Evolutionary conservation across 768 basidiomycete genomes (phyloP).

Genomic region (Dioszegia hungarica): DNA sequence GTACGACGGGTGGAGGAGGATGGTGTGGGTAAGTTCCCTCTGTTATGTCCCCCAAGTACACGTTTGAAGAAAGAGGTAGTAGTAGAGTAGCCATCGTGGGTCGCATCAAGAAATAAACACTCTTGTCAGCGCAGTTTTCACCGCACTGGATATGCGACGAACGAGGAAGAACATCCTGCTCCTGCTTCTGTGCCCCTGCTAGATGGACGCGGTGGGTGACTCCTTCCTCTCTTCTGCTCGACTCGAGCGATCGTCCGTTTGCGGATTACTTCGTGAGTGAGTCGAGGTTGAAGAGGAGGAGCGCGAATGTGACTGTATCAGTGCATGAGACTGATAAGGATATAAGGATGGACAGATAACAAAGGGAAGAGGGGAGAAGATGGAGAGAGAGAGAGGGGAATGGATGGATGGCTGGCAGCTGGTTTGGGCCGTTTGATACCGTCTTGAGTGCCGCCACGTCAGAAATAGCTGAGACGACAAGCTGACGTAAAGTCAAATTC

Average conservation of each 20-base stretch:
- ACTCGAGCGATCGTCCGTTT: background rate
- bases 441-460: slow-evolving; percentile 5
- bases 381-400: background rate
- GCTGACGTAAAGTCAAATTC: background rate
- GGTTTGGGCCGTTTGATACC: slow-evolving; percentile 6
- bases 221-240: too few relatives aligned
- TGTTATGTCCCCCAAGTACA: slow-evolving; percentile 43
- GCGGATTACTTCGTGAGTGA: background rate
- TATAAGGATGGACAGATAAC: background rate
- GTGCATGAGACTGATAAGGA: background rate
- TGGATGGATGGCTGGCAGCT: background rate
- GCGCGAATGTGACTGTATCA: background rate
- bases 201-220: too few relatives aligned
- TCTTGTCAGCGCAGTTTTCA: slow-evolving; percentile 20
- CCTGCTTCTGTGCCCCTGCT: background rate
- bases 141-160: slow-evolving; percentile 21
- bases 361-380: background rate
- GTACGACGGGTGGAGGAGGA: slow-evolving; percentile 94
- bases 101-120: background rate
- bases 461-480: background rate
- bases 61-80: background rate
- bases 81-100: background rate
- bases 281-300: slow-evolving; percentile 1
- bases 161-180: slow-evolving; percentile 46
- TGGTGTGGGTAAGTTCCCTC: slow-evolving; percentile 98